Percentiles rank a stretch among this genome's conserved stretches.
phyloP scores from a whole-genome alignment of 768 basidiomycete species.

The Mycena indigotica region DNA sequence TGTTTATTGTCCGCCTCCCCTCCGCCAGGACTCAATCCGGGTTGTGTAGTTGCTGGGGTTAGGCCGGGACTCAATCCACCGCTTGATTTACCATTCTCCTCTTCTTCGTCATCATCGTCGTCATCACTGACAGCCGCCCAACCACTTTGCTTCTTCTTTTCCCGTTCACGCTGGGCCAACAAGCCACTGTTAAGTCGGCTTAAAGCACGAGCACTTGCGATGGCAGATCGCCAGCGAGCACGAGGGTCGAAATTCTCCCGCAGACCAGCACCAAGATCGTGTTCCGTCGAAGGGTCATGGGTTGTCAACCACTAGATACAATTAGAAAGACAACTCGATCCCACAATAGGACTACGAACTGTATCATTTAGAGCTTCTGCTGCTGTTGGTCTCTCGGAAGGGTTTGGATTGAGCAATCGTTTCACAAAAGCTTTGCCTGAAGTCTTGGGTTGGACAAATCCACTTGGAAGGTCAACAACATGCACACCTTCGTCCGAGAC shows the following conservation, averaged over 20 bases:
- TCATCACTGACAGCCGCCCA: constrained; percentile 32
- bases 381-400: constrained; percentile 71
- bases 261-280: constrained; percentile 72
- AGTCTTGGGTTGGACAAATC: not conserved
- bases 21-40: not conserved
- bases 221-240: constrained; percentile 74
- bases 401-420: constrained; percentile 69
- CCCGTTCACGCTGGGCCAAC: constrained; percentile 29
- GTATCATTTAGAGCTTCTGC: constrained; percentile 67
- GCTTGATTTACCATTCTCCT: constrained; percentile 21
- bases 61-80: not conserved
- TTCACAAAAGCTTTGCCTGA: constrained; percentile 85
- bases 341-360: constrained; percentile 41
- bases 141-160: constrained; percentile 34
- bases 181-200: constrained; percentile 38
- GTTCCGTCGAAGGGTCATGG: constrained; percentile 63
- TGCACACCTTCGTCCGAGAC: constrained; percentile 72
- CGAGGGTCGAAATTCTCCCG: constrained; percentile 82
- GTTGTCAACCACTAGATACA: constrained; percentile 69
- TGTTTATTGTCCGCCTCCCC: constrained; percentile 33
- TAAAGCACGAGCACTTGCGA: constrained; percentile 50
- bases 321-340: not conserved
- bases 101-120: constrained; percentile 40
- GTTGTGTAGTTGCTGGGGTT: not conserved
- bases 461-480: not conserved